Conservation (phyloP, 2,329 filamentous ascomycete species). For the Cercospora beticola region DNA sequence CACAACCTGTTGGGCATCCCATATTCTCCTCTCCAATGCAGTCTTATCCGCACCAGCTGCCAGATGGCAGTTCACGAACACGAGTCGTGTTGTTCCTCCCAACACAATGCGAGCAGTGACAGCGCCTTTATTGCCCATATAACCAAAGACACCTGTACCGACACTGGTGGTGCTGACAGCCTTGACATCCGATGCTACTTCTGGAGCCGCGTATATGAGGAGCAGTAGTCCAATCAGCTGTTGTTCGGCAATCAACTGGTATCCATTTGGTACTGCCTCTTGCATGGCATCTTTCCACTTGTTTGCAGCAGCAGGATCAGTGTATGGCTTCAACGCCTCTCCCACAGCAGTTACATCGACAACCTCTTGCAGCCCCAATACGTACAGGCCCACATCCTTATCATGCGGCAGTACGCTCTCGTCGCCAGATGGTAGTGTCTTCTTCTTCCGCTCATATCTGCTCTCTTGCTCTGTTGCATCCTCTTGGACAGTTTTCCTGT, state of each 20-base stretch:
- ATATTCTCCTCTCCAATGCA: conserved; percentile 79
- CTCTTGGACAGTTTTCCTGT: conserved; percentile 36
- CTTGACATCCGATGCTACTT: conserved; percentile 70
- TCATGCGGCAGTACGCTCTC: conserved; percentile 52
- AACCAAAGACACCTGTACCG: conserved; percentile 86
- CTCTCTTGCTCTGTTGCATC: conserved; percentile 51
- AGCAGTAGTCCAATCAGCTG: conserved; percentile 84
- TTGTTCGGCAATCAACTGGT: conserved; percentile 72
- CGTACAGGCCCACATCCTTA: conserved; percentile 81
- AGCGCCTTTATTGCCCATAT: conserved; percentile 95
- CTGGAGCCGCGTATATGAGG: conserved; percentile 79
- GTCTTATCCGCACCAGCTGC: conserved; percentile 79
- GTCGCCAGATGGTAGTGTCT: conserved; percentile 49
- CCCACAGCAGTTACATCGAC: conserved; percentile 78
- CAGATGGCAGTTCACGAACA: conserved; percentile 90
- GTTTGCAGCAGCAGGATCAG: conserved; percentile 67
- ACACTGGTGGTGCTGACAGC: conserved; percentile 80
- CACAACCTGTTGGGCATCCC: conserved; percentile 81
- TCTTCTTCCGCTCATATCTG: conserved; percentile 43
- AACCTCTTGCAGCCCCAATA: conserved; percentile 87
- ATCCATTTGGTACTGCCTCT: conserved; percentile 72
- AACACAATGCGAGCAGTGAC: conserved; percentile 78
- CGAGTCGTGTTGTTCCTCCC: conserved; percentile 83
- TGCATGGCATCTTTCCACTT: conserved; percentile 80
- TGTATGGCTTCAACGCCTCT: conserved; percentile 75